phyloP scores from a whole-genome alignment of 108 stramenopile species.

The Mayamaea pseudoterrestris region DNA sequence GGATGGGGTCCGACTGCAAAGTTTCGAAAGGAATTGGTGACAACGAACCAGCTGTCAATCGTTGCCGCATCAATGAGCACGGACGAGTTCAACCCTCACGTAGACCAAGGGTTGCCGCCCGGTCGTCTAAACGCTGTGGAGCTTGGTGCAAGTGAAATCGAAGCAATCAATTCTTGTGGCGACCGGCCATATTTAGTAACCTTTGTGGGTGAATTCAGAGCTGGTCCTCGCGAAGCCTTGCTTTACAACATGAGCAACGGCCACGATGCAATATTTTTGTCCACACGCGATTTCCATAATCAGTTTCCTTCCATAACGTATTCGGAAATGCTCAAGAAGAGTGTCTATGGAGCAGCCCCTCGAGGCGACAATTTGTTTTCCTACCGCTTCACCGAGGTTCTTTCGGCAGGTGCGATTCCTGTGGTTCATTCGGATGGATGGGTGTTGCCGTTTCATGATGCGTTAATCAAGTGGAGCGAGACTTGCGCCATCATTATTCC shows the following conservation, averaged over 20 bases:
- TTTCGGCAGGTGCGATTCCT: too few species aligned
- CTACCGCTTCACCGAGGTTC: slow-evolving; percentile 31
- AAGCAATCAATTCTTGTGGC: neutral
- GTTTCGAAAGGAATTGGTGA: neutral
- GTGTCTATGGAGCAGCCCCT: slow-evolving; percentile 15
- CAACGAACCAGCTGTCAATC: neutral
- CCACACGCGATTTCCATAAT: too few species aligned
- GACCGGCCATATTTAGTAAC: neutral
- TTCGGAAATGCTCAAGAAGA: slow-evolving; percentile 4
- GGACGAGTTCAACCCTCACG: neutral
- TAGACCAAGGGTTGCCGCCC: slow-evolving; percentile 8
- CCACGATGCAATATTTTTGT: too few species aligned
- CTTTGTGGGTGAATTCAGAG: neutral
- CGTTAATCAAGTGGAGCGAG: slow-evolving; percentile 24
- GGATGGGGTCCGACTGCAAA: neutral
- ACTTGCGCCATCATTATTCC: slow-evolving; percentile 16
- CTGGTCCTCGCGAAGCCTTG: neutral
- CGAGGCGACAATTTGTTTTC: slow-evolving; percentile 32
- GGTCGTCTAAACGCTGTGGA: slow-evolving; percentile 1
- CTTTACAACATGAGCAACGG: too few species aligned
- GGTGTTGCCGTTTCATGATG: too few species aligned
- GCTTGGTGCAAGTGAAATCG: neutral
- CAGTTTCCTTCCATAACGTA: too few species aligned
- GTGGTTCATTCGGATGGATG: too few species aligned
- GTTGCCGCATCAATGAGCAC: neutral